Evolutionary conservation across 306 rosid species (phyloP).

Genomic region (Castanea crenata): DNA sequence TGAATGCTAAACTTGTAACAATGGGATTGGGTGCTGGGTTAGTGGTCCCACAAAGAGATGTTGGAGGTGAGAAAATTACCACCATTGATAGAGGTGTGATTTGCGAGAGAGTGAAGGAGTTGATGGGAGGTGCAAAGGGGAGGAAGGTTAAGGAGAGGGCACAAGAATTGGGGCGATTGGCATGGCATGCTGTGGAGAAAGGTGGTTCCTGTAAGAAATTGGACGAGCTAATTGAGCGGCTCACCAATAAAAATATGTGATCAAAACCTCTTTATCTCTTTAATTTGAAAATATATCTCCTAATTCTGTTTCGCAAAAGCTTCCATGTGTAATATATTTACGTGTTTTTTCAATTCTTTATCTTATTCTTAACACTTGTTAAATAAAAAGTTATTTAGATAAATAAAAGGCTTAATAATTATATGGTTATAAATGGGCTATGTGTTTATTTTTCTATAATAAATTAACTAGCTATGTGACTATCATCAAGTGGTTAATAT

Average conservation of each 20-base stretch:
- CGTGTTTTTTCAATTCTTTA: too few relatives aligned
- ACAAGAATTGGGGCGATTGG: not conserved
- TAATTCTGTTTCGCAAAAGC: too few relatives aligned
- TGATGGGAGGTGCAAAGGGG: conserved; percentile 25
- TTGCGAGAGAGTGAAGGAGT: conserved; percentile 24
- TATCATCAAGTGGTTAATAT: too few relatives aligned
- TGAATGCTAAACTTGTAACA: conserved; percentile 24
- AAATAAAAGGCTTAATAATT: too few relatives aligned
- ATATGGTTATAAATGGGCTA: too few relatives aligned
- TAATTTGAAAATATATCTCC: too few relatives aligned
- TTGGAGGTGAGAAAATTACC: not conserved
- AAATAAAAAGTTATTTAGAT: too few relatives aligned
- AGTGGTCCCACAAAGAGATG: not conserved
- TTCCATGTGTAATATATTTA: too few relatives aligned
- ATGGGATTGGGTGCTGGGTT: conserved; percentile 6
- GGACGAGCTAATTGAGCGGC: conserved; percentile 1
- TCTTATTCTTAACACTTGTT: too few relatives aligned
- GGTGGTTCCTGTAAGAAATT: conserved; percentile 4
- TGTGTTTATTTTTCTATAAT: too few relatives aligned
- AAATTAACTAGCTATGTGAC: too few relatives aligned
- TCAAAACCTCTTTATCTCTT: too few relatives aligned
- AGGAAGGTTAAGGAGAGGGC: conserved; percentile 20
- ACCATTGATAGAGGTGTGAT: not conserved
- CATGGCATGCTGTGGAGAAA: conserved; percentile 15
- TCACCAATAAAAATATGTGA: not conserved